These are phyloP conservation scores for Annulohypoxylon stygium DNA, from an alignment of 495 filamentous ascomycete genomes.

Conservation along the genomic window DNA sequence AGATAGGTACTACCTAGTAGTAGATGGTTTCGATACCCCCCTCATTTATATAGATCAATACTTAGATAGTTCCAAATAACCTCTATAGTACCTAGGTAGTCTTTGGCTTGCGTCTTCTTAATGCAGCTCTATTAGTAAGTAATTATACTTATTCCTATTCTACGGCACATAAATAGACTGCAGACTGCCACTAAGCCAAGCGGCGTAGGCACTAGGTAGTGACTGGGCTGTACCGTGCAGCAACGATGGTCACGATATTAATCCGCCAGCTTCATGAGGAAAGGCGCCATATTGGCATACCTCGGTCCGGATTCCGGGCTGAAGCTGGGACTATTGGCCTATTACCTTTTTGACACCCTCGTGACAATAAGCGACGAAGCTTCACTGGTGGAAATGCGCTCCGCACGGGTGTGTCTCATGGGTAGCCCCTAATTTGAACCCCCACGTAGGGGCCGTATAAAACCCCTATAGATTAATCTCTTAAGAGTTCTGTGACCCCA, in stretches of 20 bases:
- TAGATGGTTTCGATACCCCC: too few species aligned
- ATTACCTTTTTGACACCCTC: constrained; percentile 25
- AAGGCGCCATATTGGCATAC: neutral
- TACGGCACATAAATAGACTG: too few species aligned
- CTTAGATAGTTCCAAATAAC: too few species aligned
- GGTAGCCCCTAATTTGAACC: constrained; percentile 27
- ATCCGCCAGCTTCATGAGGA: constrained; percentile 19
- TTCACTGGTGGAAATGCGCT: constrained; percentile 37
- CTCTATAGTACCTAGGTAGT: too few species aligned
- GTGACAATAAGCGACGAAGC: constrained; percentile 22
- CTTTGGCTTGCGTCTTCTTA: too few species aligned
- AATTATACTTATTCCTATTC: too few species aligned
- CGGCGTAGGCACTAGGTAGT: neutral
- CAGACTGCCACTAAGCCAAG: neutral
- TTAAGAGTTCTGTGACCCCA: neutral
- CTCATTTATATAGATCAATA: too few species aligned
- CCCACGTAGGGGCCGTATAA: constrained; percentile 37
- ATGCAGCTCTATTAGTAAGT: too few species aligned
- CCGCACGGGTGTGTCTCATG: constrained; percentile 21
- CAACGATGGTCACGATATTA: constrained; percentile 21
- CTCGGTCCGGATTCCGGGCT: constrained; percentile 18
- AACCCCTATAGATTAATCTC: neutral
- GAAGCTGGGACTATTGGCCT: neutral
- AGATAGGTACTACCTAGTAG: too few species aligned
- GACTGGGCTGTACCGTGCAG: neutral